Evolutionary conservation across 495 filamentous ascomycete genomes (phyloP).

Genomic region (Cercophora scortea): DNA sequence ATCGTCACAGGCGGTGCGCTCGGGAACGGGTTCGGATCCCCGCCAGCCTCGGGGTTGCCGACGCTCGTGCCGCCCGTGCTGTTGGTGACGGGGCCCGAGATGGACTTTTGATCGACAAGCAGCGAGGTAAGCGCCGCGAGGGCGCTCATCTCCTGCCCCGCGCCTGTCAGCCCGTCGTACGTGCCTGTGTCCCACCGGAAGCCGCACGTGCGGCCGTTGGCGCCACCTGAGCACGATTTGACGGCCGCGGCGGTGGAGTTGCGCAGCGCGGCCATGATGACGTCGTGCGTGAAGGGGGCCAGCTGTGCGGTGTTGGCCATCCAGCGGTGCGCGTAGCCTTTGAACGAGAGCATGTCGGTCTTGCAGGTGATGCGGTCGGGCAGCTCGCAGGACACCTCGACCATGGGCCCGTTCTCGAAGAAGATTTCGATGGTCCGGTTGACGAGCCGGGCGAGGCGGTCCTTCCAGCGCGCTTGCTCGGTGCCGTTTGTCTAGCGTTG

Average conservation of each 20-base stretch:
- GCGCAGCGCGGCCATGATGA: conserved; percentile 49
- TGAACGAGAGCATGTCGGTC: conserved; percentile 66
- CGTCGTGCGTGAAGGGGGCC: conserved; percentile 52
- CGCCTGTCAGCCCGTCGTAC: conserved; percentile 22
- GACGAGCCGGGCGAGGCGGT: conserved; percentile 50
- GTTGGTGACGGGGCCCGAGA: conserved; percentile 39
- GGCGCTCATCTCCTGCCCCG: conserved; percentile 53
- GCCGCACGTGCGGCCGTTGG: conserved; percentile 48
- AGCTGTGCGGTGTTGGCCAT: conserved; percentile 59
- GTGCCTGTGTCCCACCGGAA: conserved; percentile 26
- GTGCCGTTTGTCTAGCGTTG: conserved; percentile 1
- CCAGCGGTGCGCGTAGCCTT: conserved; percentile 68
- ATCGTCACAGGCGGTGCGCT: conserved; percentile 32
- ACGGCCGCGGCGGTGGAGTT: conserved; percentile 57
- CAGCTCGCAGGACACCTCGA: conserved; percentile 57
- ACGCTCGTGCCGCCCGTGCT: conserved; percentile 50
- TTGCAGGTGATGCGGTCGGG: conserved; percentile 48
- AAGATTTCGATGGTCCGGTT: conserved; percentile 48
- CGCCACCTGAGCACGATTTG: conserved; percentile 52
- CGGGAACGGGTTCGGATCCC: conserved; percentile 17
- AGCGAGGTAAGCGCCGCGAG: conserved; percentile 42
- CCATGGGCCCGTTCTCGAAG: conserved; percentile 48
- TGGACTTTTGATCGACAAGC: conserved; percentile 20
- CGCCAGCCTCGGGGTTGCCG: conserved; percentile 52
- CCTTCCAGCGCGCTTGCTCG: conserved; percentile 36